Percentiles rank a stretch among this genome's conserved stretches.
These are phyloP conservation scores for Sarcodon sp. DNA, from an alignment of 768 basidiomycete genomes.

Conservation along the genomic window DNA sequence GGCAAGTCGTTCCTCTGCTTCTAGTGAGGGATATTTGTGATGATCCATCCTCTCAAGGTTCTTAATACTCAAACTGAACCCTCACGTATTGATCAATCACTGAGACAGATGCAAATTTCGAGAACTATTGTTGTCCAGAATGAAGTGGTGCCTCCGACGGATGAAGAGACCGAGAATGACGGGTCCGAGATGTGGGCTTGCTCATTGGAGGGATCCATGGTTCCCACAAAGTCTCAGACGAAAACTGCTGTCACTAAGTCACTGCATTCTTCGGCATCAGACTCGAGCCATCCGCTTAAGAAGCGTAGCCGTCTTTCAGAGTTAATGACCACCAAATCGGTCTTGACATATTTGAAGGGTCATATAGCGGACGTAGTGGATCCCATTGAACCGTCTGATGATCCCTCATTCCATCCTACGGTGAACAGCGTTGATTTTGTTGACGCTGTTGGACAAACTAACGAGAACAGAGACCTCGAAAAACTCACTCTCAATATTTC, in stretches of 20 bases:
- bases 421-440: neutral
- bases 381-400: neutral
- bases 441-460: neutral
- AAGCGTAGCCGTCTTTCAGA: neutral
- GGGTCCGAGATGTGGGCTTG: neutral
- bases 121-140: no score
- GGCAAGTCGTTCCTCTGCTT: no score
- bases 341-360: neutral
- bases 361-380: neutral
- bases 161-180: no score
- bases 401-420: neutral
- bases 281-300: neutral
- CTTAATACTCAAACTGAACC: no score
- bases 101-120: no score
- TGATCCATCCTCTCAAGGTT: no score
- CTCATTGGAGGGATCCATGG: neutral
- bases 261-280: neutral
- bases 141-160: no score
- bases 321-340: neutral
- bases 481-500: no score
- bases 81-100: no score
- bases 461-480: neutral
- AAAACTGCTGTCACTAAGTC: neutral
- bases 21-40: no score
- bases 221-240: neutral